These are phyloP conservation scores for Bauhinia variegata DNA, from an alignment of 306 rosid genomes.

Conservation along the genomic window DNA sequence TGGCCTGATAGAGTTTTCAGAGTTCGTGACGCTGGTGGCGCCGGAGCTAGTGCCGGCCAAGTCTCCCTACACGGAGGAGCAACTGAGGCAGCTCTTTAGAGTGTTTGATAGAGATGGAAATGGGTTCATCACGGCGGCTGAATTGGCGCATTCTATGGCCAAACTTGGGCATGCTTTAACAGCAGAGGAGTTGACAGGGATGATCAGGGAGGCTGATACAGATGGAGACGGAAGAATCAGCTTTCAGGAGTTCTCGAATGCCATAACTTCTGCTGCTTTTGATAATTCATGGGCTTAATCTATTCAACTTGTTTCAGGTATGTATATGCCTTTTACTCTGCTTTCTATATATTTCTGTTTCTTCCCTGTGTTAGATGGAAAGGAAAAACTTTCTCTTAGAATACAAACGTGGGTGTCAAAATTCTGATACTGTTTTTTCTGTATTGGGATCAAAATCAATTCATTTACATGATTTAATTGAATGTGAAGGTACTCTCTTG, in stretches of 20 bases:
- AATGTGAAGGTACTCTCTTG: too few species aligned
- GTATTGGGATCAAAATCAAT: too few species aligned
- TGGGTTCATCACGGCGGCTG: conserved; percentile 85
- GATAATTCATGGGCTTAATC: conserved; percentile 78
- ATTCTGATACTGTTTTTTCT: too few species aligned
- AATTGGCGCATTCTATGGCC: conserved; percentile 96
- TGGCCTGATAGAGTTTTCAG: conserved; percentile 80
- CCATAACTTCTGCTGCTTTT: conserved; percentile 87
- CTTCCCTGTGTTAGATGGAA: too few species aligned
- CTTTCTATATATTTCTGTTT: too few species aligned
- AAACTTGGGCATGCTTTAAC: conserved; percentile 82
- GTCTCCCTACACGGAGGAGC: conserved; percentile 84
- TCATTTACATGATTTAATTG: too few species aligned
- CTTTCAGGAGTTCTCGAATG: conserved; percentile 72
- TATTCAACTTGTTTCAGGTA: conserved; percentile 13
- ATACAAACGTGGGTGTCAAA: background rate
- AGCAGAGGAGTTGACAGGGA: conserved; percentile 83
- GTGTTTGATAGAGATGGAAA: conserved; percentile 88
- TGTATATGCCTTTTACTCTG: too few species aligned
- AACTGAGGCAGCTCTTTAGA: conserved; percentile 63
- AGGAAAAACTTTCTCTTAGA: background rate
- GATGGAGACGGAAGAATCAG: conserved; percentile 87
- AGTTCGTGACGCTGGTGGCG: conserved; percentile 73
- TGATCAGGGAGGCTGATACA: conserved; percentile 87
- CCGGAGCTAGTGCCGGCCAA: conserved; percentile 75